Percentiles rank a stretch among this genome's conserved stretches.
These are phyloP conservation scores for Syncephalis fuscata DNA, from an alignment of 371 early-diverging fungal genomes.

Conservation along the genomic window DNA sequence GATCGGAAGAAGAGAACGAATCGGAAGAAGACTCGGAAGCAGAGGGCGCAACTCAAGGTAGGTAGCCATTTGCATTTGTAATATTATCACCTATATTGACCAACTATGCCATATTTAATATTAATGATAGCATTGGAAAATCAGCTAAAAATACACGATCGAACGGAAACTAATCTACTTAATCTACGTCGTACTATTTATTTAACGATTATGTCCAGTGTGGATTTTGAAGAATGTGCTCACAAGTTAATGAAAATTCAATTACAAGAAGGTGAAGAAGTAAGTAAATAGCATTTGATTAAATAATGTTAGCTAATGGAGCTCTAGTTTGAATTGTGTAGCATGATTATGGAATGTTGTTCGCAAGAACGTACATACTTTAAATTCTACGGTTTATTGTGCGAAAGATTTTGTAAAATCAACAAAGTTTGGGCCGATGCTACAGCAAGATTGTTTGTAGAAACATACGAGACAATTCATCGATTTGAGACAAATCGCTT, in stretches of 20 bases:
- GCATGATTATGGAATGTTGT: slow-evolving; percentile 96
- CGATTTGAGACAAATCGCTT: slow-evolving; percentile 87
- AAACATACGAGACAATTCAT: slow-evolving; percentile 80
- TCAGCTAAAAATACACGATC: slow-evolving; percentile 66
- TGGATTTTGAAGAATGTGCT: slow-evolving; percentile 89
- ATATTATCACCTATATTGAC: no score
- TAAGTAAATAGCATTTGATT: slow-evolving; percentile 10
- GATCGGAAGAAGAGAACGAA: slow-evolving; percentile 23
- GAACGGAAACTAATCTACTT: slow-evolving; percentile 77
- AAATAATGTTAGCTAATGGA: not conserved
- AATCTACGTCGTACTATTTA: slow-evolving; percentile 86
- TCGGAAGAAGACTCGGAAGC: slow-evolving; percentile 32
- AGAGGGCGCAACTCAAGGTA: slow-evolving; percentile 13
- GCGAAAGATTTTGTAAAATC: slow-evolving; percentile 85
- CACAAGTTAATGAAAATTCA: slow-evolving; percentile 86
- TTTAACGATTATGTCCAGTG: slow-evolving; percentile 88
- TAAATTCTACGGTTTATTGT: slow-evolving; percentile 83
- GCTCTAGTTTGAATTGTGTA: slow-evolving; percentile 61
- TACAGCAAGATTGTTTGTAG: slow-evolving; percentile 61
- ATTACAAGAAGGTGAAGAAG: slow-evolving; percentile 67
- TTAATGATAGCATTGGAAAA: slow-evolving; percentile 7
- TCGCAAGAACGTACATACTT: slow-evolving; percentile 90
- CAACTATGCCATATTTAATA: no score
- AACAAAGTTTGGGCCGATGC: slow-evolving; percentile 62
- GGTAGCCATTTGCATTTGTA: no score